Evolutionary conservation across 495 filamentous ascomycete species (phyloP).

Genomic region (Lepraria neglecta): DNA sequence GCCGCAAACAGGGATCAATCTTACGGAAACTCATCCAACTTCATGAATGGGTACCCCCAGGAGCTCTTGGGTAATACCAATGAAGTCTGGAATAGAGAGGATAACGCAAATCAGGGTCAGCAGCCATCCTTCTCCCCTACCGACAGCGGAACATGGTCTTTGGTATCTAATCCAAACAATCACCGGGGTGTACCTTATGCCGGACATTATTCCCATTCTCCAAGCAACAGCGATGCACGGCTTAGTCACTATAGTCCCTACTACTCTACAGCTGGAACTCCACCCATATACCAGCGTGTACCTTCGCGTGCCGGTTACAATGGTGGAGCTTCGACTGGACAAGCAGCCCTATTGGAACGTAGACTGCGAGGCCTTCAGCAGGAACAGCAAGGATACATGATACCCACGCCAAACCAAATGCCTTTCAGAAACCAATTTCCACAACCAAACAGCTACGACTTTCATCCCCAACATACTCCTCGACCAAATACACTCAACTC

Average conservation of each 20-base stretch:
- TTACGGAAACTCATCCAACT: constrained; percentile 1
- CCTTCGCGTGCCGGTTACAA: constrained; percentile 36
- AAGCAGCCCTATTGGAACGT: constrained; percentile 41
- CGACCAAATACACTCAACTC: constrained; percentile 38
- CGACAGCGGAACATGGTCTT: constrained; percentile 17
- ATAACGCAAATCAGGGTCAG: constrained; percentile 10
- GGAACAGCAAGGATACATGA: constrained; percentile 43
- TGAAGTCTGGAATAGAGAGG: constrained; percentile 16
- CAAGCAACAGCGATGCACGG: constrained; percentile 50
- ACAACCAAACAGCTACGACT: constrained; percentile 39
- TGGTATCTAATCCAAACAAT: constrained; percentile 10
- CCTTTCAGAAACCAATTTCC: constrained; percentile 37
- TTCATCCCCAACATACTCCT: constrained; percentile 34
- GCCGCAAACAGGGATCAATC: constrained; percentile 9
- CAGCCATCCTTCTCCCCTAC: constrained; percentile 14
- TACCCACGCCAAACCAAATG: constrained; percentile 32
- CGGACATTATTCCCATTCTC: constrained; percentile 43
- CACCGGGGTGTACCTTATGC: constrained; percentile 25
- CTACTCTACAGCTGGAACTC: constrained; percentile 47
- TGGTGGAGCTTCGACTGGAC: constrained; percentile 34
- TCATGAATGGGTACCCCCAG: constrained; percentile 10
- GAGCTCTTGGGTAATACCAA: constrained; percentile 3
- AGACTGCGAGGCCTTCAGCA: constrained; percentile 44
- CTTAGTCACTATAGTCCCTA: constrained; percentile 52
- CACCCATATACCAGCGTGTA: constrained; percentile 41